Evolutionary conservation across 2,329 filamentous ascomycete genomes (phyloP).

Genomic region (Colletotrichum lentis): DNA sequence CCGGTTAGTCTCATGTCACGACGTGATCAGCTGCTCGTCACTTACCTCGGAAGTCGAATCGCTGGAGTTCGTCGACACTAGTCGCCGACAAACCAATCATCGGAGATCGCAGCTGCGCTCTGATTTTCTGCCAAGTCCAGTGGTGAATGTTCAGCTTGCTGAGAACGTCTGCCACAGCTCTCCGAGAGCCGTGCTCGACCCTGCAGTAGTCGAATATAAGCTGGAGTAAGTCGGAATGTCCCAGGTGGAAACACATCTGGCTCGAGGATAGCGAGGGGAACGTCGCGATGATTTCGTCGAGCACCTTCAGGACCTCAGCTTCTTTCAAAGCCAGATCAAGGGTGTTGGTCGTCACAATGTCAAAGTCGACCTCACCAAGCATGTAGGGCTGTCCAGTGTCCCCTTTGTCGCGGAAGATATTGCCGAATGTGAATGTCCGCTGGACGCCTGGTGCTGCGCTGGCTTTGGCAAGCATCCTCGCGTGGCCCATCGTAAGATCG

Average conservation of each 20-base stretch:
- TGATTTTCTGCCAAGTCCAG: conserved; percentile 83
- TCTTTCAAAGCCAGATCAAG: conserved; percentile 88
- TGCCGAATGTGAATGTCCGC: conserved; percentile 86
- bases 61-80: conserved; percentile 86
- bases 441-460: conserved; percentile 68
- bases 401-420: conserved; percentile 81
- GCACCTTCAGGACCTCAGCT: conserved; percentile 90
- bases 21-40: background rate
- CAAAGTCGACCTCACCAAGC: conserved; percentile 92
- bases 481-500: conserved; percentile 89
- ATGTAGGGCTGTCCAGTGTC: conserved; percentile 83
- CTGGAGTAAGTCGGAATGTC: conserved; percentile 86
- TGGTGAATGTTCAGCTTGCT: conserved; percentile 87
- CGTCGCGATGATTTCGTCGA: conserved; percentile 86
- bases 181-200: conserved; percentile 73
- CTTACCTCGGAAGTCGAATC: conserved; percentile 87
- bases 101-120: conserved; percentile 81
- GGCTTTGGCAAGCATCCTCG: conserved; percentile 80
- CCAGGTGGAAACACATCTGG: conserved; percentile 88
- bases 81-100: conserved; percentile 85
- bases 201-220: conserved; percentile 91
- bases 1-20: background rate
- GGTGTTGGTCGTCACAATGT: conserved; percentile 86
- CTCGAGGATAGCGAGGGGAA: conserved; percentile 78
- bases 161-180: conserved; percentile 80